Percentiles rank a stretch among this genome's conserved stretches.
Conservation (phyloP, 176 grass and related monocot species). For the Hyparrhenia diplandra region DNA sequence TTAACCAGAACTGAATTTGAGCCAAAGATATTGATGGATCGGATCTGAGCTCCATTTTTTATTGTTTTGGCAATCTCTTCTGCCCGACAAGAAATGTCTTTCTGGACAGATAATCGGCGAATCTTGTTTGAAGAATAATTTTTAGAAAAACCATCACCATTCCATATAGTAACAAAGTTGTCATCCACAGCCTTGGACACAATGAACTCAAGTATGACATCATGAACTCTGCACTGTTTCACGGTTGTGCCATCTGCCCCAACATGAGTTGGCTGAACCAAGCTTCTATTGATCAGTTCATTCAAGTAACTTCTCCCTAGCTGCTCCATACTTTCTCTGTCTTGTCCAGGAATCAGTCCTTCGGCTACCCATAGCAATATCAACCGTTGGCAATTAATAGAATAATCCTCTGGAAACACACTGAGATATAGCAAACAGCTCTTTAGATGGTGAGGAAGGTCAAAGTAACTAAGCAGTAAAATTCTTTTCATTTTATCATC, state of each 20-base stretch:
- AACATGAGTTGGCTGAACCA: neutral
- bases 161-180: too few relatives aligned
- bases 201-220: too few relatives aligned
- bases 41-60: neutral
- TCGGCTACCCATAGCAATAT: neutral
- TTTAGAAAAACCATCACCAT: too few relatives aligned
- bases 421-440: neutral
- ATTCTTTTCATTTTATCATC: neutral
- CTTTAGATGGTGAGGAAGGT: neutral
- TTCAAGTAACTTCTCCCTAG: neutral
- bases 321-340: neutral
- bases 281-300: neutral
- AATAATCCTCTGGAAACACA: neutral
- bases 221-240: too few relatives aligned
- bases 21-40: slow-evolving; percentile 7
- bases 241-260: neutral
- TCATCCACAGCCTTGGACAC: too few relatives aligned
- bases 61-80: neutral
- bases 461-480: neutral
- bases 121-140: neutral
- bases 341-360: neutral
- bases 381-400: neutral
- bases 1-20: neutral
- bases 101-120: neutral
- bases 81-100: neutral